Evolutionary conservation across 352 stramenopile species (phyloP), one percentile per base, ranked within the genome.

Genomic region (Phytophthora europaea): DNA sequence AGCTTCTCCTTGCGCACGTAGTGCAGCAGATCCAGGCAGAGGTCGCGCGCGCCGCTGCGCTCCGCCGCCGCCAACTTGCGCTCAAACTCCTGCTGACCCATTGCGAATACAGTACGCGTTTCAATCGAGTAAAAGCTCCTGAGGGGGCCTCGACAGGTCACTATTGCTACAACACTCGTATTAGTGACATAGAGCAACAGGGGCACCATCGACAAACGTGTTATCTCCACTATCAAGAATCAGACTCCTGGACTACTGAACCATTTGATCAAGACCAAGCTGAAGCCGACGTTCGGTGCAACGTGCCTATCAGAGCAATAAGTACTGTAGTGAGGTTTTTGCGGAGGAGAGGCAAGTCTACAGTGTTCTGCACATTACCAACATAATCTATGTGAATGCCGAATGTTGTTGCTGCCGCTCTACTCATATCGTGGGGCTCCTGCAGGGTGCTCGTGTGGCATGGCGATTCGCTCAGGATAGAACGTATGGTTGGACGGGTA

Each of bases 401-500:
- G 10, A 43, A 43, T 12, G 36, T 43, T 43, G 36, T 16, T 18
- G 10, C 36, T 43, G 12, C 36, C 10, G 12, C 26, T 40, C 43
- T 71, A 51, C 36, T 63, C 47, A 34, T 62, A 65, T n/a, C 31
- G 45, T 13, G 54, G 22, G 8, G 36, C 33, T 20, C 55, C 47
- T n/a, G 33, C 61, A 26, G 69, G 62, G 4, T 85, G 71, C 57
- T 93, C 85, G 60, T 93, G 85, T 0, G 87, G 84, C 67, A 93
- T 73, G 3, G 73, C 81, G 18, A 89, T 79, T 13, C 86, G 88
- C 61, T 90, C 80, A 2, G 91, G 91, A 65, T 96, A 97, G 67
- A 97, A 97, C 7, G 89, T 92, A 72, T 97, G 89, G 57, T 79
- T 91, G 9, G 83, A 85, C n/a, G 84, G 84, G 61, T 96, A 96